Evolutionary conservation across 768 basidiomycete species (phyloP), one percentile per base, ranked within the genome.

Genomic region (Amanita jacksonii): DNA sequence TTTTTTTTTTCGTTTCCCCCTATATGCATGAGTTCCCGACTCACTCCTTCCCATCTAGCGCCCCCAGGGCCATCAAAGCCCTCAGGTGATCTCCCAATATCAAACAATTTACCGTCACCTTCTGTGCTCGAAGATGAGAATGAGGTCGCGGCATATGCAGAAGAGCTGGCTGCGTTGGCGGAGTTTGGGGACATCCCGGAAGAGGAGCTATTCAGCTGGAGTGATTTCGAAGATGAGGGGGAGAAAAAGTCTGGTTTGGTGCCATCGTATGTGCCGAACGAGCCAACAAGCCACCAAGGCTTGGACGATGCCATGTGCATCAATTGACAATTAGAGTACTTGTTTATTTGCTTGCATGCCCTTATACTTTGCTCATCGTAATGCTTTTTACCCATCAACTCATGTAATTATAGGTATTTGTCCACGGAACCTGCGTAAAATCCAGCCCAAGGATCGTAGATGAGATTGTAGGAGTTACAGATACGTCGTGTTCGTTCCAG

Each of bases 91-190:
- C 40, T 23, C 19, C 32, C 15, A 35, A n/a, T 38, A 33, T 45
- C 33, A 8, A 52, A 62, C 8, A 51, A 61, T 16, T 19, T 37
- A 37, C 59, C 57, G 19, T 63, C 57, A 0, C 73, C 73, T 0
- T 67, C 64, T 1, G 77, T 78, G 31, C n/a, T n/a, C n/a, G 53
- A 72, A 7, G 72, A 76, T 6, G 71, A 77, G 39, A 77, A 73
- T 48, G 79, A 81, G 49, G 60, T 80, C 1, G 63, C 69, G 31
- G 76, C 69, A 15, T 77, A 81, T 50, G 81, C 77, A 0, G 73
- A 77, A 38, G 76, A 78, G 54, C 62, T 64, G 35, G 59, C 65
- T 2, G 63, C 65, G 0, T 24, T 69, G 1, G 68, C 62, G 1
- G 73, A 73, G 15, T 72, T 76, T 47, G 72, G 69, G 16, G 72